Conservation (phyloP, 257 asterid genomes). For the Solanum clarkiae region DNA sequence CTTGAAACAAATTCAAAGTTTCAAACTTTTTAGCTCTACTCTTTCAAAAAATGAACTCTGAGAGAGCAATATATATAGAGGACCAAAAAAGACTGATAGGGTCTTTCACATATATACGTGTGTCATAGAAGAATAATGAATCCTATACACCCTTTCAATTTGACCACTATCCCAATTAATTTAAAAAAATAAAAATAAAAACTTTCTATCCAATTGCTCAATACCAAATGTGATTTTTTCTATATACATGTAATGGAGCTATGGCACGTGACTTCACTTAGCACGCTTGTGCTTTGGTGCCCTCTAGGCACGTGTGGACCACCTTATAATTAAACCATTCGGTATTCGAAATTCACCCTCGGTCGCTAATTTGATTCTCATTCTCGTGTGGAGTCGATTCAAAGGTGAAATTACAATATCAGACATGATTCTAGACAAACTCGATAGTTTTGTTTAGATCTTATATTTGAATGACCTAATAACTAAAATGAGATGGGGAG, state of each 20-base stretch:
- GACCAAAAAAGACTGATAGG: neutral
- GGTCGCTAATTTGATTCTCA: neutral
- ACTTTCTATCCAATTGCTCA: neutral
- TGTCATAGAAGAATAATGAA: constrained; percentile 8
- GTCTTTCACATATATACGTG: neutral
- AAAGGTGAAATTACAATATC: neutral
- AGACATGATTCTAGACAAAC: neutral
- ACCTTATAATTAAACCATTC: neutral
- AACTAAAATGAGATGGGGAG: neutral
- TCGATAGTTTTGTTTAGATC: neutral
- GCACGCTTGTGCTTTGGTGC: constrained; percentile 11
- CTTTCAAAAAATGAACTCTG: neutral
- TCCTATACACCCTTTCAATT: constrained; percentile 4
- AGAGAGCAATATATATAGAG: neutral
- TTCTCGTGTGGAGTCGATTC: neutral
- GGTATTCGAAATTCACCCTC: neutral
- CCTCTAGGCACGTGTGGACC: constrained; percentile 29
- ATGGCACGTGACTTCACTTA: constrained; percentile 20
- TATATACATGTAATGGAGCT: neutral
- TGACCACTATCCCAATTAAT: constrained; percentile 12
- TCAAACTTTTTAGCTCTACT: neutral
- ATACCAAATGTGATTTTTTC: constrained; percentile 9
- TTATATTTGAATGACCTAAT: no score
- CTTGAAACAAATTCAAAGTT: neutral
- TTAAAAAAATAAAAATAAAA: neutral